A percentile compares a stretch with the other conserved stretches of the same genome.
phyloP scores from a whole-genome alignment of 441 rosid species.

The Populus trichocarpa region DNA sequence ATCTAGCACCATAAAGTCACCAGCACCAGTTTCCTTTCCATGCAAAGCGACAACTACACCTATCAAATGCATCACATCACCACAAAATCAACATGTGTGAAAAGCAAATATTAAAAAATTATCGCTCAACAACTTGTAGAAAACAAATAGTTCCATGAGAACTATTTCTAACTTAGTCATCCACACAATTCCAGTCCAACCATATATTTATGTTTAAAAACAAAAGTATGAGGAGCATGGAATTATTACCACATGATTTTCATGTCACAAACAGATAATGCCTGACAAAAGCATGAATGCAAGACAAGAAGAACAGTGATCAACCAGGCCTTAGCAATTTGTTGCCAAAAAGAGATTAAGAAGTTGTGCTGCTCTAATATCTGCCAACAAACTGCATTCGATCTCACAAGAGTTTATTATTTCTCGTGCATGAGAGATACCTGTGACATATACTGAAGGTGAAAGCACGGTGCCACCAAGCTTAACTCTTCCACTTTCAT shows the following conservation, averaged over 20 bases:
- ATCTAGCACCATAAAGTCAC: constrained; percentile 76
- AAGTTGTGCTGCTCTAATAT: neutral
- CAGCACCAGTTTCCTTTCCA: constrained; percentile 84
- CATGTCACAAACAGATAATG: neutral
- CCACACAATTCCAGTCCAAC: neutral
- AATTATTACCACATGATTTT: neutral
- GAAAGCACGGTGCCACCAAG: constrained; percentile 58
- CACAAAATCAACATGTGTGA: constrained; percentile 9
- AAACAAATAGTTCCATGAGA: constrained; percentile 4
- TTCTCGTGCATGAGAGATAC: constrained; percentile 30
- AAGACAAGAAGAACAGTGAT: neutral
- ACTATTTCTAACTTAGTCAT: neutral
- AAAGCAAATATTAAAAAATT: neutral
- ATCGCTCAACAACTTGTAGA: neutral
- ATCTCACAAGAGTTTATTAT: constrained; percentile 1
- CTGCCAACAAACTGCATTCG: neutral
- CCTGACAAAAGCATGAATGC: neutral
- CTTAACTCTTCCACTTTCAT: constrained; percentile 95
- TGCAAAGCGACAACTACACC: constrained; percentile 80
- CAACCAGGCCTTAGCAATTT: constrained; percentile 7
- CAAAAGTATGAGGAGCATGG: neutral
- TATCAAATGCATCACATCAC: constrained; percentile 29
- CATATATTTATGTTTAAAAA: neutral
- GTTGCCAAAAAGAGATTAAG: neutral
- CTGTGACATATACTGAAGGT: constrained; percentile 74